Evolutionary conservation across 768 basidiomycete genomes (phyloP), one percentile per base, ranked within the genome.

Genomic region (Trichaptum fuscoviolaceum): DNA sequence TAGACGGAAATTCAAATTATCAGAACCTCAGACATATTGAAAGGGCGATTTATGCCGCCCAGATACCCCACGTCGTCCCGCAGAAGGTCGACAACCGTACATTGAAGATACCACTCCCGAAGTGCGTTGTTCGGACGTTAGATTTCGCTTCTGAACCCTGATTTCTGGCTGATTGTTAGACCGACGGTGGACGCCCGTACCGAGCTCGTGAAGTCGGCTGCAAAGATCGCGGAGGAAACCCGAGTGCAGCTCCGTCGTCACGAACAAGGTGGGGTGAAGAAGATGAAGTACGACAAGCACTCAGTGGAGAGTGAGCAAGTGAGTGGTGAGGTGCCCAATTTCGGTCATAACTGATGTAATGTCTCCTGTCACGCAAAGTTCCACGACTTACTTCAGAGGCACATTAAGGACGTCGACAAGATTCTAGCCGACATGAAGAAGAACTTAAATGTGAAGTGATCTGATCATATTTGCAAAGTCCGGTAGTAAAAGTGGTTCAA

Each of bases 21-120:
- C 67, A 81, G 83, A 85, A 94, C 64, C 77, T 90, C 73, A 93
- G 93, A 78, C 79, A 81, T 52, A 86, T 93, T 57, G 92, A 95
- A 74, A 82, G 85, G 70, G 91, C 84, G 0, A 77, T 95, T 7
- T 92, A 92, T 70, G 83, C 85, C n/a, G 87, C 90, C 4, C 89
- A 90, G 68, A 78, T 93, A 42, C 87, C 90, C 9, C 83, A 87
- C 30, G 82, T 92, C 10, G 81, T 87, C 0, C 92, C 92, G 4
- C 93, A 94, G 69, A 82, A 82, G 65, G 77, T 84, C 57, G 92
- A 95, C 71, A 77, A 73, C 34, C 84, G 87, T 58, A 94, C 93
- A 1, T 83, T 95, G 69, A 90, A 84, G 69, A 85, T 95, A 67
- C 89, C 92, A 0, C 86, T 94, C 74, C 90, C 93, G 58, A 93